Conservation (phyloP, 208 protist genomes). For the Trypanosomatidae sp. region DNA sequence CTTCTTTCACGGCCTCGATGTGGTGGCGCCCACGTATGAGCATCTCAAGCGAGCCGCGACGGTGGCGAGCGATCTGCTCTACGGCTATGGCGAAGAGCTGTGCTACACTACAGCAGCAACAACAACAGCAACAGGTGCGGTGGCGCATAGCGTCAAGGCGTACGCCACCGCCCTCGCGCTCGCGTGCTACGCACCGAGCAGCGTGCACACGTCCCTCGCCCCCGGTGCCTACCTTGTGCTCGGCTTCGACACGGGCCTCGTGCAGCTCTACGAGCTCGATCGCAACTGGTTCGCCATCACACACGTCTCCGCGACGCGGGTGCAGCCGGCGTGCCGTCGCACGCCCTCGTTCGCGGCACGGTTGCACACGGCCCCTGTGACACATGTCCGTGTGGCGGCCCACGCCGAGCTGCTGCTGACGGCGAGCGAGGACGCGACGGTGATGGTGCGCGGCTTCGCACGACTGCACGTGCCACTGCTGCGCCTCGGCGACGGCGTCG, state of each 20-base stretch:
- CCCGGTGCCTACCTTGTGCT: conserved; percentile 26
- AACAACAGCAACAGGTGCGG: background rate
- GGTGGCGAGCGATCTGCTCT: conserved; percentile 27
- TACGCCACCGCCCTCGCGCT: conserved; percentile 54
- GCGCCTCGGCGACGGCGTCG: conserved; percentile 23
- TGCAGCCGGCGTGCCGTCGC: conserved; percentile 2
- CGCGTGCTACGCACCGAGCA: conserved; percentile 8
- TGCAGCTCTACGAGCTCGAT: conserved; percentile 55
- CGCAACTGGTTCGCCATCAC: conserved; percentile 47
- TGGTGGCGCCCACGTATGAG: conserved; percentile 68
- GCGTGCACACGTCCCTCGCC: background rate
- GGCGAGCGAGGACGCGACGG: conserved; percentile 52
- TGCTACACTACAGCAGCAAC: background rate
- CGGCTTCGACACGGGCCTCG: conserved; percentile 57
- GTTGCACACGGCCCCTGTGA: conserved; percentile 37
- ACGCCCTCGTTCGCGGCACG: conserved; percentile 14
- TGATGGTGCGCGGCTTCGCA: conserved; percentile 39
- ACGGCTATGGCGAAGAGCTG: conserved; percentile 2
- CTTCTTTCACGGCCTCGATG: conserved; percentile 66
- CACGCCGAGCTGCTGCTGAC: conserved; percentile 41
- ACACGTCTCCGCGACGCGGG: conserved; percentile 23
- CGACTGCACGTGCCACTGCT: conserved; percentile 42
- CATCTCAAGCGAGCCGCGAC: conserved; percentile 41
- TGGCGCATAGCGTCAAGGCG: conserved; percentile 9
- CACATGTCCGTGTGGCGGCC: conserved; percentile 30